phyloP scores from a whole-genome alignment of 768 basidiomycete genomes.

The Termitomyces sp. region DNA sequence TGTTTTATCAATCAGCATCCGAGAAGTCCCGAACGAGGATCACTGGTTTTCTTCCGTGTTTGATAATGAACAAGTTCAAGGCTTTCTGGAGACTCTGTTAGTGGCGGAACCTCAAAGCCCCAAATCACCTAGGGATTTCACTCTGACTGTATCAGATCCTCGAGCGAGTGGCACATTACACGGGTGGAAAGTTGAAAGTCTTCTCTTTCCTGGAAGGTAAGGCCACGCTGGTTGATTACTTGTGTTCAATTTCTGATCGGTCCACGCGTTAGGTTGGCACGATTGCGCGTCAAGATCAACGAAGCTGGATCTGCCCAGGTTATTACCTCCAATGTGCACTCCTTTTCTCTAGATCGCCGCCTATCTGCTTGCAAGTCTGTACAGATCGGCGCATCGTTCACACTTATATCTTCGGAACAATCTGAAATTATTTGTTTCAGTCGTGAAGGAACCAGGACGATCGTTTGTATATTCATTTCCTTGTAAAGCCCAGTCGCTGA shows the following conservation, averaged over 20 bases:
- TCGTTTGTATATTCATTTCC: conserved; percentile 1
- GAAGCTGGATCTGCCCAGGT: conserved; percentile 16
- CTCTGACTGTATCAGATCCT: conserved; percentile 70
- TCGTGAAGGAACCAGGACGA: not conserved
- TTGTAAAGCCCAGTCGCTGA: not conserved
- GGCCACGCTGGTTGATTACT: not conserved
- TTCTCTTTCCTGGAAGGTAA: conserved; percentile 68
- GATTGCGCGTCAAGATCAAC: conserved; percentile 26
- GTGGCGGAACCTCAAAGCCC: conserved; percentile 8
- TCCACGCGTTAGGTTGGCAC: conserved; percentile 29
- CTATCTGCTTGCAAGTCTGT: conserved; percentile 13
- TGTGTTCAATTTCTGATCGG: not conserved
- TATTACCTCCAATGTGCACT: conserved; percentile 25
- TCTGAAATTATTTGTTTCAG: conserved; percentile 13
- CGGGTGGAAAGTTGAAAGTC: conserved; percentile 62
- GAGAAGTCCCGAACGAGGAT: conserved; percentile 55
- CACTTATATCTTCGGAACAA: conserved; percentile 6
- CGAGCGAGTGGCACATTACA: conserved; percentile 64
- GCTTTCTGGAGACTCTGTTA: conserved; percentile 45
- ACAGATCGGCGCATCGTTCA: conserved; percentile 13
- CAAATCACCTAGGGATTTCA: conserved; percentile 40
- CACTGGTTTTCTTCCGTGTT: conserved; percentile 75
- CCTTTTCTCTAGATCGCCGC: conserved; percentile 24
- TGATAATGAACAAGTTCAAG: conserved; percentile 46
- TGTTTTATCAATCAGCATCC: conserved; percentile 35